Evolutionary conservation across 2,329 filamentous ascomycete genomes (phyloP).

Genomic region (Stromatinia cepivora): DNA sequence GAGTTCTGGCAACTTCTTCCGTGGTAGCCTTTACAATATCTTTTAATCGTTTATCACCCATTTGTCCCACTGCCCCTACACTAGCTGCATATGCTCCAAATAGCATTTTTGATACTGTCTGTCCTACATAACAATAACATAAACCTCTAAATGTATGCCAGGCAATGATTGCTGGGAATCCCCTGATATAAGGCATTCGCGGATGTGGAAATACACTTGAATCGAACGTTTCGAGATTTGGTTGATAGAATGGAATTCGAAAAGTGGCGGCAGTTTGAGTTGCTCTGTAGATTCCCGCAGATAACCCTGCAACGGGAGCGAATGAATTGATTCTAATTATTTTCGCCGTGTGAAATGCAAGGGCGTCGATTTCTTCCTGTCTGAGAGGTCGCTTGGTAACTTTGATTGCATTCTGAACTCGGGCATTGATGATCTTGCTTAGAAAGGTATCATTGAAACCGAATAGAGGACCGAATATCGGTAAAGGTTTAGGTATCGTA

Average conservation of each 20-base stretch:
- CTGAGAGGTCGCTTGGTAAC: slow-evolving; percentile 29
- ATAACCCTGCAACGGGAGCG: slow-evolving; percentile 30
- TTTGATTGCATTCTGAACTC: neutral
- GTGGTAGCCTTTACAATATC: slow-evolving; percentile 25
- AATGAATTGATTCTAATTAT: slow-evolving; percentile 36
- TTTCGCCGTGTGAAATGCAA: slow-evolving; percentile 37
- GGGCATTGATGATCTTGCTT: neutral
- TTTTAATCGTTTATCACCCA: slow-evolving; percentile 37
- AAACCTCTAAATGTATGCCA: slow-evolving; percentile 35
- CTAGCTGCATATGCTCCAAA: slow-evolving; percentile 35
- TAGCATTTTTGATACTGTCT: slow-evolving; percentile 29
- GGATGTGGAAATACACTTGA: slow-evolving; percentile 28
- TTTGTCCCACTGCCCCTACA: slow-evolving; percentile 34
- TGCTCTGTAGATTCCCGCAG: slow-evolving; percentile 34
- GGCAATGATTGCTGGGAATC: slow-evolving; percentile 25
- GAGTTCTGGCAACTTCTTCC: slow-evolving; percentile 14
- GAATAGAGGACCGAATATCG: slow-evolving; percentile 33
- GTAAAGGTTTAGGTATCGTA: slow-evolving; percentile 34
- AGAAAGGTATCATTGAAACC: slow-evolving; percentile 30
- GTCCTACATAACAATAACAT: slow-evolving; percentile 33
- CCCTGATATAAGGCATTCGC: slow-evolving; percentile 26
- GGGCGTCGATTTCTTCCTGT: slow-evolving; percentile 36
- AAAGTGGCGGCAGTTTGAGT: slow-evolving; percentile 32
- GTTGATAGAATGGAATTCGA: slow-evolving; percentile 39
- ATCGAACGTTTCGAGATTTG: slow-evolving; percentile 35